phyloP scores from a whole-genome alignment of 768 basidiomycete genomes.

The Strobilomyces confusus region DNA sequence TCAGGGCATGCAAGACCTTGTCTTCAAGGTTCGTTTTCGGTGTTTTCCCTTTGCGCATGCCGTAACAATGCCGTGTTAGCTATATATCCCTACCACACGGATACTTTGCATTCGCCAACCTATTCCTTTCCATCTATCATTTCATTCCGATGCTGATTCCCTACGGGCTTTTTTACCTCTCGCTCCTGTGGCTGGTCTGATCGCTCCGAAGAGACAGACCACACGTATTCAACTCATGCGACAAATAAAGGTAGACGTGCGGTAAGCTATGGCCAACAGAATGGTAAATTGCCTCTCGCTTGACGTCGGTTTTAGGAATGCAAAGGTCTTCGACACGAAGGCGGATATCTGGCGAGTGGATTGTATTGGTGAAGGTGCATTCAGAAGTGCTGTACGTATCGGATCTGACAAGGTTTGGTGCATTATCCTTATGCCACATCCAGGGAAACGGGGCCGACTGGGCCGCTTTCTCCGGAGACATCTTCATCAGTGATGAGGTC shows the following conservation, averaged over 20 bases:
- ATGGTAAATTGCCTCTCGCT: neutral
- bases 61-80: slow-evolving; percentile 18
- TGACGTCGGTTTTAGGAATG: slow-evolving; percentile 37
- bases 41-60: neutral
- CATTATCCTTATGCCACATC: slow-evolving; percentile 3
- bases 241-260: slow-evolving; percentile 64
- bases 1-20: slow-evolving; percentile 37
- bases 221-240: slow-evolving; percentile 62
- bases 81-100: slow-evolving; percentile 56
- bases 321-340: slow-evolving; percentile 47
- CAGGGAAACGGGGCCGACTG: slow-evolving; percentile 65
- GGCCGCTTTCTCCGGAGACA: slow-evolving; percentile 60
- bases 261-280: slow-evolving; percentile 27
- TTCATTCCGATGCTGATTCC: slow-evolving; percentile 53
- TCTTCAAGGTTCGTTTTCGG: slow-evolving; percentile 24
- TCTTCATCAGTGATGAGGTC: slow-evolving; percentile 44
- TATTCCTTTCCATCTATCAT: slow-evolving; percentile 66
- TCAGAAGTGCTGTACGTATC: slow-evolving; percentile 50
- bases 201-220: slow-evolving; percentile 27
- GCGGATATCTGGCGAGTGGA: slow-evolving; percentile 70
- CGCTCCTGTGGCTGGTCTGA: slow-evolving; percentile 41
- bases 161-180: slow-evolving; percentile 59
- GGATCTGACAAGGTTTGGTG: neutral
- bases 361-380: slow-evolving; percentile 59
- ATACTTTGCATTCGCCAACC: slow-evolving; percentile 53